phyloP scores from a whole-genome alignment of 2,329 filamentous ascomycete species.

The Aspergillus persii region DNA sequence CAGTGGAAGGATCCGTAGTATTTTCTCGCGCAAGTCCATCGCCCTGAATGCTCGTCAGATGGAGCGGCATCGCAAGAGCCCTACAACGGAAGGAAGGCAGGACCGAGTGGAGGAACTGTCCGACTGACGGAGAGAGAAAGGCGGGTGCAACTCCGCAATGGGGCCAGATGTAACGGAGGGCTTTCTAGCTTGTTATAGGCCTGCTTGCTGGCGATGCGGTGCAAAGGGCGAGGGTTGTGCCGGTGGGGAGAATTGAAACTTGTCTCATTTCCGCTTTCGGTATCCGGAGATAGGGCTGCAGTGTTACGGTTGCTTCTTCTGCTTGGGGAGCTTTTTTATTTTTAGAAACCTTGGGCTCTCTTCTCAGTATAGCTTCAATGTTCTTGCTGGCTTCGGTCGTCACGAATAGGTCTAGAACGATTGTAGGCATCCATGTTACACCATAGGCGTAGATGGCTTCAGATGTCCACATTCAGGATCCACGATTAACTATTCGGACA shows the following conservation, averaged over 20 bases:
- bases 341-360: conserved; percentile 5
- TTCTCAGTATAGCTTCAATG: conserved; percentile 1
- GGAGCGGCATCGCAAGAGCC: not conserved
- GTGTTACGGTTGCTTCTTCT: conserved; percentile 10
- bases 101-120: not conserved
- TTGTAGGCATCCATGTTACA: not conserved
- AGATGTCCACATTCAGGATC: not conserved
- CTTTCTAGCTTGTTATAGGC: not conserved
- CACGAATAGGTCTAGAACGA: not conserved
- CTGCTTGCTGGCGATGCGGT: not conserved
- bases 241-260: conserved; percentile 7
- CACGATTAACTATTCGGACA: not conserved
- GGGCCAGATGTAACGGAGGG: conserved; percentile 8
- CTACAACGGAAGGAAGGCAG: conserved; percentile 13
- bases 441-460: not conserved
- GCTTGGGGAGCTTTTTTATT: not conserved
- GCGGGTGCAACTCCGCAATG: not conserved
- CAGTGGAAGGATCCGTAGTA: not conserved
- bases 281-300: conserved; percentile 3
- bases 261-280: conserved; percentile 21
- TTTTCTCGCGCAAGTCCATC: not conserved
- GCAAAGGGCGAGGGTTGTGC: not conserved
- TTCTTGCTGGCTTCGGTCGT: not conserved
- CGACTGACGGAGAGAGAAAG: not conserved
- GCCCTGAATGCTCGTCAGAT: not conserved